A percentile compares a stretch with the other conserved stretches of the same genome.
phyloP scores from a whole-genome alignment of 192 early-diverging fungal species.

The Jimgerdemannia flammicorona region DNA sequence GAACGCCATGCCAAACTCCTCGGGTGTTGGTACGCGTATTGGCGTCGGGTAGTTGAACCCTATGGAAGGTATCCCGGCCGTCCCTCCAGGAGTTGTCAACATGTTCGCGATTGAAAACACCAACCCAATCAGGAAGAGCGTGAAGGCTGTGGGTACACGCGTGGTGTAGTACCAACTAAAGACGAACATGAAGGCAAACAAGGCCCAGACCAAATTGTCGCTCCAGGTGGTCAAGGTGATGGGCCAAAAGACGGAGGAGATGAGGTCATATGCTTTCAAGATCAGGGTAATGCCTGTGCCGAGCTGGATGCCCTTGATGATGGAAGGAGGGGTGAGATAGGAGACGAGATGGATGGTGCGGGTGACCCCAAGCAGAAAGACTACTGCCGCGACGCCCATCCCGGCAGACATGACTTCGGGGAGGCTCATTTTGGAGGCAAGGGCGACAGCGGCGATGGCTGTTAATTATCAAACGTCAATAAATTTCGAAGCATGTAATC shows the following conservation, averaged over 20 bases:
- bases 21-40: slow-evolving; percentile 52
- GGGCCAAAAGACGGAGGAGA: slow-evolving; percentile 50
- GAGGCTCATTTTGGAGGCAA: slow-evolving; percentile 65
- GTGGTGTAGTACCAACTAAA: slow-evolving; percentile 58
- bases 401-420: slow-evolving; percentile 62
- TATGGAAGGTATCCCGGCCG: slow-evolving; percentile 19
- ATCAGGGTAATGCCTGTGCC: slow-evolving; percentile 71
- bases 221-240: slow-evolving; percentile 56
- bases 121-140: slow-evolving; percentile 69
- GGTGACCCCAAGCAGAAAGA: slow-evolving; percentile 66
- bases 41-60: slow-evolving; percentile 56
- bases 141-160: slow-evolving; percentile 63
- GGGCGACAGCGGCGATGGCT: slow-evolving; percentile 79
- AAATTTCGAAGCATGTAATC: background rate
- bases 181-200: slow-evolving; percentile 63
- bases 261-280: slow-evolving; percentile 62
- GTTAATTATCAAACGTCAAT: slow-evolving; percentile 1
- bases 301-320: slow-evolving; percentile 77
- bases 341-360: slow-evolving; percentile 65
- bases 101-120: slow-evolving; percentile 60
- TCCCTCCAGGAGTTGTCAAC: slow-evolving; percentile 22
- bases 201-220: slow-evolving; percentile 72
- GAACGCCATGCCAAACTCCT: slow-evolving; percentile 71
- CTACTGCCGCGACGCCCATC: slow-evolving; percentile 54
- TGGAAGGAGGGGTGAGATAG: slow-evolving; percentile 62